Percentiles rank a stretch among this genome's conserved stretches.
These are phyloP conservation scores for Cutaneotrichosporon cavernicola DNA, from an alignment of 1,284 basidiomycete genomes.

Conservation along the genomic window DNA sequence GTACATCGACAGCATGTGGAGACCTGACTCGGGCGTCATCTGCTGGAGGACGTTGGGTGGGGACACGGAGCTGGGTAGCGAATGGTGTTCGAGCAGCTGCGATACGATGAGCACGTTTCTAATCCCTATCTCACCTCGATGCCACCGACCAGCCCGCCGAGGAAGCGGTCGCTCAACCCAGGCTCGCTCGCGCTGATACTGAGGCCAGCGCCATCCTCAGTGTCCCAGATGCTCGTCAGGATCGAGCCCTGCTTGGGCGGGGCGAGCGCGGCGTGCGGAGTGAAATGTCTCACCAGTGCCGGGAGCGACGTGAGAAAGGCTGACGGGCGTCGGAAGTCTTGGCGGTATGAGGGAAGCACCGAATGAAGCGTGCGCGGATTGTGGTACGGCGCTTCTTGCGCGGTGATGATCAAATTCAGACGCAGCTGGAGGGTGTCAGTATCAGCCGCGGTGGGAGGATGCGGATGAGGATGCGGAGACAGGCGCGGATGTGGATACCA, in stretches of 20 bases:
- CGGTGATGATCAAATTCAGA: conserved; percentile 27
- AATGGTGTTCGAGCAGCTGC: conserved; percentile 25
- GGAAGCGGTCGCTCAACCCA: conserved; percentile 25
- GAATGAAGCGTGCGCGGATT: conserved; percentile 25
- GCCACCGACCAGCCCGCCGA: conserved; percentile 25
- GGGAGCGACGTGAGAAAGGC: conserved; percentile 43
- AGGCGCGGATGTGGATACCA: neutral
- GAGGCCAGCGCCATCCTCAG: conserved; percentile 25
- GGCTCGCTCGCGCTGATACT: conserved; percentile 26
- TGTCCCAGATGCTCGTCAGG: conserved; percentile 27
- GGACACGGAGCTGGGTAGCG: conserved; percentile 14
- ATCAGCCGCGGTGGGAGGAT: neutral
- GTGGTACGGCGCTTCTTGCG: conserved; percentile 24
- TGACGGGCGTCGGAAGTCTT: conserved; percentile 34
- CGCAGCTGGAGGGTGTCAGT: conserved; percentile 18
- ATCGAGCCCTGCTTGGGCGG: conserved; percentile 16
- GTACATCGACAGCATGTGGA: conserved; percentile 26
- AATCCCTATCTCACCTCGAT: conserved; percentile 26
- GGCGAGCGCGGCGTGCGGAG: conserved; percentile 16
- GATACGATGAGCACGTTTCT: conserved; percentile 13
- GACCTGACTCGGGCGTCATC: conserved; percentile 21
- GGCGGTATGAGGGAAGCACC: conserved; percentile 21
- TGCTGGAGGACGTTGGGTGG: conserved; percentile 21
- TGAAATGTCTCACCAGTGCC: conserved; percentile 26
- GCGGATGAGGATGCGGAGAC: too few relatives aligned